Conservation (phyloP, 2,329 filamentous ascomycete genomes). For the Colletotrichum ledebouriae region DNA sequence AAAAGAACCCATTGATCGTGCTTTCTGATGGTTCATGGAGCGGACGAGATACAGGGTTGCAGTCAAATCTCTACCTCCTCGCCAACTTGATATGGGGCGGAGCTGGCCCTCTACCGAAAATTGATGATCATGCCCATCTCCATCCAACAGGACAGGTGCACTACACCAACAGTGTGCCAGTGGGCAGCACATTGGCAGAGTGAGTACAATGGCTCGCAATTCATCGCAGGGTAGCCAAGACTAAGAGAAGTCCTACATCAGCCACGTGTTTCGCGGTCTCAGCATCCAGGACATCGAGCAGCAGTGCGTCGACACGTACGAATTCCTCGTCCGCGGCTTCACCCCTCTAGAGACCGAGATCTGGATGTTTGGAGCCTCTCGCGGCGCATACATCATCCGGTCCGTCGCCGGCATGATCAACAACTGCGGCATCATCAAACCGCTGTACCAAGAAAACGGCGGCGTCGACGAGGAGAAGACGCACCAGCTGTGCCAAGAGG, state of each 20-base stretch:
- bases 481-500: constrained; percentile 42
- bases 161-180: constrained; percentile 29
- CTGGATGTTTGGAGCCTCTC: constrained; percentile 48
- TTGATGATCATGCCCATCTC: constrained; percentile 26
- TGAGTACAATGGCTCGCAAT: neutral
- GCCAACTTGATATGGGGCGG: constrained; percentile 42
- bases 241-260: neutral
- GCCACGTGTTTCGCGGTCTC: constrained; percentile 21
- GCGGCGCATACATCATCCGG: constrained; percentile 47
- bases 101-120: neutral
- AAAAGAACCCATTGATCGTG: constrained; percentile 37
- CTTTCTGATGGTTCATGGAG: constrained; percentile 45
- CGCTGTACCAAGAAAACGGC: constrained; percentile 15
- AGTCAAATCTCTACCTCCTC: constrained; percentile 43
- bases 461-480: constrained; percentile 27
- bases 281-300: constrained; percentile 35
- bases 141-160: constrained; percentile 23
- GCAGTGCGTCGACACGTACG: constrained; percentile 44
- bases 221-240: neutral
- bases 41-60: constrained; percentile 42
- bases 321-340: constrained; percentile 35
- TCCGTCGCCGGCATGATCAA: constrained; percentile 49
- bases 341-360: constrained; percentile 41
- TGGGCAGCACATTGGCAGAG: constrained; percentile 28
- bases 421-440: constrained; percentile 48